Percentiles rank a stretch among this genome's conserved stretches.
Conservation (phyloP, 768 basidiomycete species). For the Rhizopogon rudus region DNA sequence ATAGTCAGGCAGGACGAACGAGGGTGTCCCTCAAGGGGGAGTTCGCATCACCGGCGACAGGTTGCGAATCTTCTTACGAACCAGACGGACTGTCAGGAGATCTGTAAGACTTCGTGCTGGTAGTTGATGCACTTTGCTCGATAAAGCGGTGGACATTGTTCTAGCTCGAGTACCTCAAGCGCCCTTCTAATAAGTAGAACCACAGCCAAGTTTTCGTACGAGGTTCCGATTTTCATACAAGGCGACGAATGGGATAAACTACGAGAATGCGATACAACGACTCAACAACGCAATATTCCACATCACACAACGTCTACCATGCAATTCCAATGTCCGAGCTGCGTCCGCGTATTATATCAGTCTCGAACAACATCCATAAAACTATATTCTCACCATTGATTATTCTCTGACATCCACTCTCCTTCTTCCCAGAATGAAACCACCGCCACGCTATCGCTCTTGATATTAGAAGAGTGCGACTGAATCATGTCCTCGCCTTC, state of each 20-base stretch:
- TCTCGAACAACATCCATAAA: neutral
- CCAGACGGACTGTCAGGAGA: no score
- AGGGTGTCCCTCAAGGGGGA: no score
- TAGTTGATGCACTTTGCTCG: no score
- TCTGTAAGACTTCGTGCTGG: no score
- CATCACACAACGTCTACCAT: neutral
- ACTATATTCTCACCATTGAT: neutral
- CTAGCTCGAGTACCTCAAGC: no score
- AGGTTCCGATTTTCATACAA: neutral
- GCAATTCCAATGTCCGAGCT: neutral
- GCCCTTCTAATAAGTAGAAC: no score
- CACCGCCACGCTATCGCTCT: constrained; percentile 17
- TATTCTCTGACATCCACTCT: constrained; percentile 3
- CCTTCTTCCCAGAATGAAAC: constrained; percentile 13
- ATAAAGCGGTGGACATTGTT: no score
- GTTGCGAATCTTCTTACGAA: no score
- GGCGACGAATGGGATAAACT: neutral
- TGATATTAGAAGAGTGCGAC: constrained; percentile 9
- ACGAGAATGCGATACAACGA: neutral
- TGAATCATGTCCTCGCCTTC: constrained; percentile 8
- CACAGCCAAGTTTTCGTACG: neutral
- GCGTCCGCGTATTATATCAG: neutral
- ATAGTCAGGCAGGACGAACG: no score
- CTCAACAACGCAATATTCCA: neutral
- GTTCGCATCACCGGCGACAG: no score